These are phyloP conservation scores for Juglanconis juglandina DNA, from an alignment of 2,329 filamentous ascomycete species.

Conservation along the genomic window DNA sequence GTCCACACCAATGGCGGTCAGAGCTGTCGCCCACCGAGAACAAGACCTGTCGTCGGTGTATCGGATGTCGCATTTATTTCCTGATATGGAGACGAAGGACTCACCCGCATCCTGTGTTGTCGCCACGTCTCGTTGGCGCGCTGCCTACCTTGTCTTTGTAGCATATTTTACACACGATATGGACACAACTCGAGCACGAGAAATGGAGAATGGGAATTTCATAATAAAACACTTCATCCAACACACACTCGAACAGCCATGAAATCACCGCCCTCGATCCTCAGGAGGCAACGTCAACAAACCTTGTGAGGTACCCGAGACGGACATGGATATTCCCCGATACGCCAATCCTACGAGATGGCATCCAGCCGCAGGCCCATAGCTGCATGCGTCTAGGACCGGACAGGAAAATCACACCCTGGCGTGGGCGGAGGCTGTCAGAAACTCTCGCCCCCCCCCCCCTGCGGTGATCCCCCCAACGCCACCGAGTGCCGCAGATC, in stretches of 20 bases:
- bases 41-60: background rate
- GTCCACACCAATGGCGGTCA: background rate
- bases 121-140: background rate
- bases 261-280: no score
- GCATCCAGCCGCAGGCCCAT: background rate
- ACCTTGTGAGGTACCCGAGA: constrained; percentile 1
- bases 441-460: background rate
- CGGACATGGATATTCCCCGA: constrained; percentile 6
- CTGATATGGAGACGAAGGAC: background rate
- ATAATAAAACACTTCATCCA: background rate
- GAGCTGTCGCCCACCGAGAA: background rate
- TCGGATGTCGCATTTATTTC: constrained; percentile 10
- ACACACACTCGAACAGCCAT: background rate
- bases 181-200: background rate
- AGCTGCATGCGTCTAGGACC: background rate
- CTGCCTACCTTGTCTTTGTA: background rate
- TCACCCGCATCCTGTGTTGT: background rate
- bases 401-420: background rate
- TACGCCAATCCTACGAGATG: background rate
- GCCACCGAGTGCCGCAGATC: background rate
- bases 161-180: background rate
- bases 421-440: background rate
- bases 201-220: background rate
- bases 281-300: background rate
- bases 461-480: background rate